Conservation (phyloP, 805 yeast species). For the Lipomyces spencermartinsiae region DNA sequence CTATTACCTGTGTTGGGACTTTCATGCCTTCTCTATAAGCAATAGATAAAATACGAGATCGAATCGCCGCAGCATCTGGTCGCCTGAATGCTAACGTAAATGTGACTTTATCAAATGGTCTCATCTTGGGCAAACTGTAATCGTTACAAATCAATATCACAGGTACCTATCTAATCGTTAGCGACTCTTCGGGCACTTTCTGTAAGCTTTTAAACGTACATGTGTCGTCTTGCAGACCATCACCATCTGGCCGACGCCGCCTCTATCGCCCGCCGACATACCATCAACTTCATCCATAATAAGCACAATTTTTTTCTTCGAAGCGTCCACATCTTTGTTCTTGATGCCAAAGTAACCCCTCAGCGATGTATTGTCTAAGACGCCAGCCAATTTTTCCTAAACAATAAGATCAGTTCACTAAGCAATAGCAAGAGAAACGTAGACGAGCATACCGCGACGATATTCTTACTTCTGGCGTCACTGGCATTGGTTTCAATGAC, state of each 20-base stretch:
- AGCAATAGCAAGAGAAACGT: not conserved
- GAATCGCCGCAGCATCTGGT: slow-evolving; percentile 82
- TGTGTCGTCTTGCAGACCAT: slow-evolving; percentile 82
- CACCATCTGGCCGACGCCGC: slow-evolving; percentile 96
- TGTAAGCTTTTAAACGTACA: slow-evolving; percentile 13
- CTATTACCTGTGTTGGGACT: slow-evolving; percentile 79
- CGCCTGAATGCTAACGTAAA: slow-evolving; percentile 84
- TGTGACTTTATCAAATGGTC: slow-evolving; percentile 87
- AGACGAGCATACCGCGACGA: slow-evolving; percentile 55
- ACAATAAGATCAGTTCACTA: not conserved
- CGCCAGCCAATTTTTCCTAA: slow-evolving; percentile 63
- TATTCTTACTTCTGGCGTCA: slow-evolving; percentile 82
- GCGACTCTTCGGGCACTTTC: not conserved
- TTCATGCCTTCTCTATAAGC: slow-evolving; percentile 84
- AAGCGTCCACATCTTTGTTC: slow-evolving; percentile 37
- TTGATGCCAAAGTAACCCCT: slow-evolving; percentile 68
- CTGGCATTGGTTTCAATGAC: slow-evolving; percentile 88
- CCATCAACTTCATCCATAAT: slow-evolving; percentile 99
- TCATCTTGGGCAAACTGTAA: slow-evolving; percentile 89
- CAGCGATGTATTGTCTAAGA: slow-evolving; percentile 81
- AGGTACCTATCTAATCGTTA: slow-evolving; percentile 60
- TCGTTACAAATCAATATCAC: slow-evolving; percentile 94
- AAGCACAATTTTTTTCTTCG: slow-evolving; percentile 67
- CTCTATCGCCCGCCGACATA: slow-evolving; percentile 98
- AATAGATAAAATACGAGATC: slow-evolving; percentile 85